Conservation (phyloP, 1,139 yeast genomes). For the Protomyces pachydermus region DNA sequence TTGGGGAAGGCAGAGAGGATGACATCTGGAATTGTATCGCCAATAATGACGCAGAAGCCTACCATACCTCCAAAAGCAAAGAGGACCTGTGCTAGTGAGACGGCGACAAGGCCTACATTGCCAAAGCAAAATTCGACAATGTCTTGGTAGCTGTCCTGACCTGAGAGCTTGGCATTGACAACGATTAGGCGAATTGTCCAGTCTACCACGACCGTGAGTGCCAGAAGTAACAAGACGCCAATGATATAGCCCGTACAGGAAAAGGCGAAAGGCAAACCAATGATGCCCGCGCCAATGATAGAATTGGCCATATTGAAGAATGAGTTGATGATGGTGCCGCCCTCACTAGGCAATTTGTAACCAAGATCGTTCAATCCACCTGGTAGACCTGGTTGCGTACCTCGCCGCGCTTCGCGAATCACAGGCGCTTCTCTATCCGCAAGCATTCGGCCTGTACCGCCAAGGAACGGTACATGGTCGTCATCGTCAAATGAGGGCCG, state of each 20-base stretch:
- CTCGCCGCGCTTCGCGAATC: constrained; percentile 15
- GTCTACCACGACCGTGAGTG: constrained; percentile 68
- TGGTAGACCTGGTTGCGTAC: not conserved
- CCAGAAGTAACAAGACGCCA: constrained; percentile 58
- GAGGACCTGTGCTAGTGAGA: constrained; percentile 70
- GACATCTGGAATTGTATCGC: constrained; percentile 92
- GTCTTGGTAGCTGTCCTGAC: constrained; percentile 75
- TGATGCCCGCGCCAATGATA: constrained; percentile 65
- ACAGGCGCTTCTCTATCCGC: constrained; percentile 16
- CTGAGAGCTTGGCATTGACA: constrained; percentile 72
- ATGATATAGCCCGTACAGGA: constrained; percentile 72
- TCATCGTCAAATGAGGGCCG: constrained; percentile 14
- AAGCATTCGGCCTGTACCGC: constrained; percentile 17
- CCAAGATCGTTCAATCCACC: constrained; percentile 9
- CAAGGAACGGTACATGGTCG: constrained; percentile 22
- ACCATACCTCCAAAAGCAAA: constrained; percentile 94
- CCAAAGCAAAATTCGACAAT: constrained; percentile 82
- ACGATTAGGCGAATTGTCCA: constrained; percentile 83
- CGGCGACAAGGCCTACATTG: constrained; percentile 57
- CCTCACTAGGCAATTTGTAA: constrained; percentile 17
- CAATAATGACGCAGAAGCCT: constrained; percentile 91
- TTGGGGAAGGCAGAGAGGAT: constrained; percentile 61
- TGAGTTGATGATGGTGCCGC: constrained; percentile 26
- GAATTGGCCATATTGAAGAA: constrained; percentile 36
- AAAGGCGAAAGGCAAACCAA: constrained; percentile 89